Evolutionary conservation across 257 asterid genomes (phyloP).

Genomic region (Jacaranda mimosifolia): DNA sequence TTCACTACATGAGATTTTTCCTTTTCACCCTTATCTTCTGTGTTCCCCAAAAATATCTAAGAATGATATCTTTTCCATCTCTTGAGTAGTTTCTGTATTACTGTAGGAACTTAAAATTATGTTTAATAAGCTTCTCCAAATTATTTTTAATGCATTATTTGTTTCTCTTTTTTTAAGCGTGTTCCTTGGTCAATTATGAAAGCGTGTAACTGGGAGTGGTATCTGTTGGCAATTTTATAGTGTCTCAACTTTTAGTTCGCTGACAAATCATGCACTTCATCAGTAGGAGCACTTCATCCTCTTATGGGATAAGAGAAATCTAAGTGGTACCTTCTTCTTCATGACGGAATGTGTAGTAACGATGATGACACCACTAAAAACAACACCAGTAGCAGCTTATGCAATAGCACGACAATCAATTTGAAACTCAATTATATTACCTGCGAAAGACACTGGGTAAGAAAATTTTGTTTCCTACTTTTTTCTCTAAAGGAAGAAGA

Average conservation of each 20-base stretch:
- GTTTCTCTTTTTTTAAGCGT: background rate
- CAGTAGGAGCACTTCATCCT: too few relatives aligned
- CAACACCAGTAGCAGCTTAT: too few relatives aligned
- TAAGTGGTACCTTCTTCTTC: too few relatives aligned
- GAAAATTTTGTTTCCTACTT: too few relatives aligned
- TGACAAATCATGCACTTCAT: constrained; percentile 1
- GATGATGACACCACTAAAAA: too few relatives aligned
- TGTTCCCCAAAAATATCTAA: constrained; percentile 2
- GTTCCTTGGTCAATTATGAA: background rate
- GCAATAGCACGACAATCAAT: too few relatives aligned
- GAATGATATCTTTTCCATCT: constrained; percentile 19
- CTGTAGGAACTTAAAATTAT: constrained; percentile 23
- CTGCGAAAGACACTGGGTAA: too few relatives aligned
- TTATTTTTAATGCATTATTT: constrained; percentile 20
- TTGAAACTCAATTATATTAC: too few relatives aligned
- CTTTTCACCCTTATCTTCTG: constrained; percentile 4
- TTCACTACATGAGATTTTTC: constrained; percentile 20
- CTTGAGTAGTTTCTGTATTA: constrained; percentile 21
- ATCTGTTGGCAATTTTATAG: background rate
- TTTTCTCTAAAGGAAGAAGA: too few relatives aligned
- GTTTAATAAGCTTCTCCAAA: constrained; percentile 1
- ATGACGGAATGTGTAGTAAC: too few relatives aligned
- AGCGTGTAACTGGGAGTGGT: constrained; percentile 7
- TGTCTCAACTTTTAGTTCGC: background rate
- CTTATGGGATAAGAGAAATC: too few relatives aligned